Base-by-base conservation (phyloP, 2,329 filamentous ascomycete species). In the Fusarium nodosum region DNA sequence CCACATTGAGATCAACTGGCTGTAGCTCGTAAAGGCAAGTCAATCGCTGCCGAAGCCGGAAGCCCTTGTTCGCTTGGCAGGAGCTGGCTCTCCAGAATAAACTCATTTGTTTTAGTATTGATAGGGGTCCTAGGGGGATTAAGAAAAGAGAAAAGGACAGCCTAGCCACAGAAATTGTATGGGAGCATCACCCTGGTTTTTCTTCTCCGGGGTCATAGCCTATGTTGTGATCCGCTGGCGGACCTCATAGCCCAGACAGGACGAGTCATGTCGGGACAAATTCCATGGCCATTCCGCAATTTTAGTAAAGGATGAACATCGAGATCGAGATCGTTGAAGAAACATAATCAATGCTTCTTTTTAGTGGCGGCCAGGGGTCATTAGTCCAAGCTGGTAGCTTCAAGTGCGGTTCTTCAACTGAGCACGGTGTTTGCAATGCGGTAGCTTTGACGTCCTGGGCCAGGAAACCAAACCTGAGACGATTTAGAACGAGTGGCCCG, bases 401-500 rank as follows among this genome's bases (percentile, higher is more conserved):
- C 16, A 31, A 47, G 46, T 33, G 13, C 44, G 44, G 34, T 38
- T 53, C 42, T 47, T 45, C 45, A 24, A 67, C 47, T 41, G 34
- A 67, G 56, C 31, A 53, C 20, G 33, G 58, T 50, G 54, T 46
- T 38, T 51, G 51, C 46, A 24, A 53, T 45, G 46, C 39, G 28
- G 61, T 42, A 39, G 48, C 48, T 51, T 51, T 51, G 48, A 51
- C 33, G 34, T 45, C 30, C 60, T 68, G 38, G 33, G 36, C n/a
- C 38, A 31, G 54, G 46, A 55, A 44, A 56, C 47, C 55, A 55
- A 44, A 56, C 47, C 55, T 60, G 39, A 70, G 48, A 54, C 62
- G 53, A 28, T 31, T 38, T 51, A 46, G 51, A 70, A 71, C 61
- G 50, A 38, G 39, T 70, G 67, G 63, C 41, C 67, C 58, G 67